phyloP scores from a whole-genome alignment of 495 filamentous ascomycete genomes.

The Melanomma pulvis-pyrius region DNA sequence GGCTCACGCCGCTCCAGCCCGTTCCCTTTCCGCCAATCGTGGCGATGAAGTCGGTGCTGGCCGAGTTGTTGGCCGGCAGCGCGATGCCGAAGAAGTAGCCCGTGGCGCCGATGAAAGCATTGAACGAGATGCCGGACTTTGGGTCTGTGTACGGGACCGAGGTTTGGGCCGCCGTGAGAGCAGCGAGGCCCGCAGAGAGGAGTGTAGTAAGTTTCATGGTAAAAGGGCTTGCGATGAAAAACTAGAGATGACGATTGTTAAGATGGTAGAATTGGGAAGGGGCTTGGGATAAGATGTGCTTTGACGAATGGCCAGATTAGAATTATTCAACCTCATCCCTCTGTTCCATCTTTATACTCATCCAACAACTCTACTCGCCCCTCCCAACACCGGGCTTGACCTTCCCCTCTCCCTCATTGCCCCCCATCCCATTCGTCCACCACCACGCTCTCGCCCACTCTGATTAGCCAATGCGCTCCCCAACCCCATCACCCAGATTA shows the following conservation, averaged over 20 bases:
- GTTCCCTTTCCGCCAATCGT: conserved; percentile 34
- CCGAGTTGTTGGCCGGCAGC: conserved; percentile 22
- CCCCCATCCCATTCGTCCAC: not conserved
- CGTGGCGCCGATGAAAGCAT: conserved; percentile 3
- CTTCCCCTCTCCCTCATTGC: not conserved
- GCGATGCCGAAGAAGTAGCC: conserved; percentile 34
- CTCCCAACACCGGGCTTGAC: not conserved
- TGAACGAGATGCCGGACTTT: conserved; percentile 37
- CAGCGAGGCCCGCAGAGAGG: conserved; percentile 8
- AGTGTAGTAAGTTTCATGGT: conserved; percentile 32
- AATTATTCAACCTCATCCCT: not conserved
- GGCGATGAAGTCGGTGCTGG: conserved; percentile 31
- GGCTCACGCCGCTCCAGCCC: conserved; percentile 31
- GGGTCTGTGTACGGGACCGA: conserved; percentile 31
- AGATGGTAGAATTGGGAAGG: not conserved
- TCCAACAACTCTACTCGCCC: not conserved
- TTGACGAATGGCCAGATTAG: not conserved
- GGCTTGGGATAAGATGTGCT: no score
- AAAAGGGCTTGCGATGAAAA: not conserved
- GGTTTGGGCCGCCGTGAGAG: conserved; percentile 17
- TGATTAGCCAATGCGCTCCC: not conserved
- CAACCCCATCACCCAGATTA: conserved; percentile 7
- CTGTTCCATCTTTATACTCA: conserved; percentile 5
- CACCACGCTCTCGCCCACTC: conserved; percentile 9
- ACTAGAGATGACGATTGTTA: not conserved